Evolutionary conservation across 371 early-diverging fungal species (phyloP).

Genomic region (Mortierella sp.): DNA sequence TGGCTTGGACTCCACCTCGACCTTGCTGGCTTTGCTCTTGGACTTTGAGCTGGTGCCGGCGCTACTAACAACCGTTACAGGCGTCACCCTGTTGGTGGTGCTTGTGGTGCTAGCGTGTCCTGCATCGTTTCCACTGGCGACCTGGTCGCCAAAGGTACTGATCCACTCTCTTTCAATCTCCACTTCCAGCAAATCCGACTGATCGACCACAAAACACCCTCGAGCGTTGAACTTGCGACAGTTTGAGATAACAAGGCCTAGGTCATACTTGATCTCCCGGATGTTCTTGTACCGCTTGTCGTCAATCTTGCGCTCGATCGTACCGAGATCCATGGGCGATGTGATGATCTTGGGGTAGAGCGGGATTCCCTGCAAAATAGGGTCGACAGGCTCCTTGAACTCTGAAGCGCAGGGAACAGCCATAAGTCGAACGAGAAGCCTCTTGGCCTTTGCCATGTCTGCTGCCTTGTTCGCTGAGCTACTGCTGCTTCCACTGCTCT

Average conservation of each 20-base stretch:
- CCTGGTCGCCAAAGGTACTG: constrained; percentile 48
- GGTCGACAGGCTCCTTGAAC: constrained; percentile 71
- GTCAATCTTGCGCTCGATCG: constrained; percentile 82
- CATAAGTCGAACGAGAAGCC: constrained; percentile 41
- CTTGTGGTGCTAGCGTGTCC: neutral
- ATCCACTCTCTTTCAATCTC: constrained; percentile 63
- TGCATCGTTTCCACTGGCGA: neutral
- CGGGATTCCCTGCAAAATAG: constrained; percentile 77
- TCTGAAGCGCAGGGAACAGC: constrained; percentile 42
- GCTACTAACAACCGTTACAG: neutral
- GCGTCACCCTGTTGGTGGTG: neutral
- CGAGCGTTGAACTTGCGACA: constrained; percentile 69
- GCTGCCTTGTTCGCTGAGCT: constrained; percentile 16
- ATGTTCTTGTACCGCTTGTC: constrained; percentile 57
- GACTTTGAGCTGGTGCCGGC: constrained; percentile 18
- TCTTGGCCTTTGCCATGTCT: constrained; percentile 45
- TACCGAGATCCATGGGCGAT: constrained; percentile 97
- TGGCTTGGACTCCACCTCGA: constrained; percentile 19
- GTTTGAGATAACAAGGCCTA: constrained; percentile 70
- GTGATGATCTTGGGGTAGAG: constrained; percentile 90
- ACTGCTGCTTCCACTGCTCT: constrained; percentile 15
- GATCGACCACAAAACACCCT: constrained; percentile 65
- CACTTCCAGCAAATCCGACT: constrained; percentile 64
- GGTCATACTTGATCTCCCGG: constrained; percentile 78
- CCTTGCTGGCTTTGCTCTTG: constrained; percentile 29